Evolutionary conservation across 2,329 filamentous ascomycete genomes (phyloP), one percentile per base, ranked within the genome.

Genomic region (Penicillium sp.): DNA sequence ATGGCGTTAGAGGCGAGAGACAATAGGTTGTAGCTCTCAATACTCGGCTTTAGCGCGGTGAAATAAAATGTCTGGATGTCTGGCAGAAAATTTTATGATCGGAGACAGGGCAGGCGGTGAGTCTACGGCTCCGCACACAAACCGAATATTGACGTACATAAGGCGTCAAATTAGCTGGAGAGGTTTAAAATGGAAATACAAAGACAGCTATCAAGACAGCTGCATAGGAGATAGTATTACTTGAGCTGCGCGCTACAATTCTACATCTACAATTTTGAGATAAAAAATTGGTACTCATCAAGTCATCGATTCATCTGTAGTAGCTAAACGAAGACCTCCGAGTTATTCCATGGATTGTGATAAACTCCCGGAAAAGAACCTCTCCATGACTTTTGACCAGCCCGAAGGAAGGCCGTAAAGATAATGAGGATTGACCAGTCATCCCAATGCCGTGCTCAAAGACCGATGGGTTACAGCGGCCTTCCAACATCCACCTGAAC

Each of bases 401-500:
- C 49, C 51, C 53, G 51, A 62, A 55, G 58, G 47, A 55, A 58
- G 53, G 52, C 47, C 56, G 52, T 54, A 59, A 59, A 53, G 61
- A 65, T 56, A 57, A 62, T 38, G 57, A 48, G 51, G 56, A 66
- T 74, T 74, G 71, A 74, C 71, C 72, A 73, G 70, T 62, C 57
- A 66, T 61, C 68, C 41, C 58, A 59, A 38, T 54, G 46, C 38
- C 55, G 57, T 51, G 56, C 61, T 60, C 62, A 59, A 49, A 52
- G 47, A 56, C 44, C 41, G 39, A 54, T 39, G 23, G 27, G 14
- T 39, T n/a, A 29, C 26, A 56, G 41, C 48, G 49, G 27, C 62
- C 65, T 62, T 66, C 66, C 69, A 72, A 66, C 67, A 67, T 69
- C 66, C 51, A 48, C 64, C 66, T 61, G 65, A 70, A 70, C 70